Evolutionary conservation across 1,139 yeast genomes (phyloP).

Genomic region (Geotrichum fermentans): DNA sequence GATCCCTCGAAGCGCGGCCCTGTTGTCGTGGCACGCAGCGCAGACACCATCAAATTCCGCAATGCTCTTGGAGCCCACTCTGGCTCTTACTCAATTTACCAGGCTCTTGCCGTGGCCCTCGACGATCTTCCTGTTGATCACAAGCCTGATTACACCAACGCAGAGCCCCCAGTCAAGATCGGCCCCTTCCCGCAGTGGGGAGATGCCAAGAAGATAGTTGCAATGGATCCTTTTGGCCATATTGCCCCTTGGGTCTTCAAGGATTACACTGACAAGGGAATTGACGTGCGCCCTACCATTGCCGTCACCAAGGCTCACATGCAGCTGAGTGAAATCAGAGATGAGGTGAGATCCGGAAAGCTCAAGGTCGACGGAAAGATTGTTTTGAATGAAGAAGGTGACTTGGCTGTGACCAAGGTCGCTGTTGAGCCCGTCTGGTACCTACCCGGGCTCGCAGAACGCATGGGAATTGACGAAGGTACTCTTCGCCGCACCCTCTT

Average conservation of each 20-base stretch:
- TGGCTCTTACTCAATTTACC: slow-evolving; percentile 57
- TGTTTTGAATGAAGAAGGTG: slow-evolving; percentile 53
- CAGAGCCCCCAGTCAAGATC: slow-evolving; percentile 55
- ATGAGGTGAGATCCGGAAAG: slow-evolving; percentile 49
- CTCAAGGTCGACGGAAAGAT: slow-evolving; percentile 52
- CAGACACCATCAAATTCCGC: slow-evolving; percentile 37
- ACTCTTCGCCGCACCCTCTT: slow-evolving; percentile 53
- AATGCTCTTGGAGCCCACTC: slow-evolving; percentile 60
- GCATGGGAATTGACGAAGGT: slow-evolving; percentile 52
- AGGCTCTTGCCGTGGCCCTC: slow-evolving; percentile 56
- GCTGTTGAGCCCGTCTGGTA: slow-evolving; percentile 67
- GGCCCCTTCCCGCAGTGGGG: slow-evolving; percentile 53
- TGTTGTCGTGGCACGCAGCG: slow-evolving; percentile 47
- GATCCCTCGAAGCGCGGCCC: slow-evolving; percentile 52
- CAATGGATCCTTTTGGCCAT: slow-evolving; percentile 61
- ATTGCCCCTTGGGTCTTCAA: slow-evolving; percentile 53
- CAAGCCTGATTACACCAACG: slow-evolving; percentile 54
- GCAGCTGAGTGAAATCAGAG: slow-evolving; percentile 52
- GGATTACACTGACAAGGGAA: slow-evolving; percentile 41
- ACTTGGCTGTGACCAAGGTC: slow-evolving; percentile 53
- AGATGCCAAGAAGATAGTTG: slow-evolving; percentile 50
- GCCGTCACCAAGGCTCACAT: slow-evolving; percentile 59
- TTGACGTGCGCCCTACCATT: slow-evolving; percentile 56
- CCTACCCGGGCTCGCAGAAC: slow-evolving; percentile 58
- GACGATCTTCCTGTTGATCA: slow-evolving; percentile 49